phyloP scores from a whole-genome alignment of 306 rosid species.

The Quercus mongolica region DNA sequence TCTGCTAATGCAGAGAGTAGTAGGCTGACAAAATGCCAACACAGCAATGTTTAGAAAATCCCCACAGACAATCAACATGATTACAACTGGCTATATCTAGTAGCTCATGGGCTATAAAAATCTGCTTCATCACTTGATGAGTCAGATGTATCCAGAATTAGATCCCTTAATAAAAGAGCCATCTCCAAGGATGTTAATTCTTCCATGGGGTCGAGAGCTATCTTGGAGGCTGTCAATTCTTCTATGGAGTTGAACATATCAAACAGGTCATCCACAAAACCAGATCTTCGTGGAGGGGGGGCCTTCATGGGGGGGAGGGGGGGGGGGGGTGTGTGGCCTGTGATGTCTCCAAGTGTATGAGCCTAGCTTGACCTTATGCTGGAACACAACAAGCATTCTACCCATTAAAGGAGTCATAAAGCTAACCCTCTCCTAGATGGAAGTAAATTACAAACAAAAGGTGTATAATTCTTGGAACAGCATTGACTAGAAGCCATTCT shows the following conservation, averaged over 20 bases:
- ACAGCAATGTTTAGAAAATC: neutral
- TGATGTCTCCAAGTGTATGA: constrained; percentile 48
- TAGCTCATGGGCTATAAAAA: neutral
- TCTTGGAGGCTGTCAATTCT: constrained; percentile 13
- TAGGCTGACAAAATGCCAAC: constrained; percentile 19
- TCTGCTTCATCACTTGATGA: too few relatives aligned
- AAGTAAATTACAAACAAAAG: too few relatives aligned
- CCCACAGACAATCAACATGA: neutral
- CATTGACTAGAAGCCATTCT: too few relatives aligned
- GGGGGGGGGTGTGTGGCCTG: too few relatives aligned
- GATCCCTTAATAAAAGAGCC: too few relatives aligned
- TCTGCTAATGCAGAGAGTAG: neutral
- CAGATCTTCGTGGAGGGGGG: constrained; percentile 36
- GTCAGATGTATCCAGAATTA: too few relatives aligned
- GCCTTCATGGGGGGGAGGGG: constrained; percentile 37
- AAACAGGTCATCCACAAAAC: constrained; percentile 26
- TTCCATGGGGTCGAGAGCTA: too few relatives aligned
- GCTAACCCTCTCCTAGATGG: too few relatives aligned
- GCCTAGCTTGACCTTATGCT: constrained; percentile 54
- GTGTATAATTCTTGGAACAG: too few relatives aligned
- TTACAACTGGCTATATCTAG: constrained; percentile 8
- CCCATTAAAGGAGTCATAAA: constrained; percentile 51
- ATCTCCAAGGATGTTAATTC: too few relatives aligned
- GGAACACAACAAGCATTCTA: constrained; percentile 59
- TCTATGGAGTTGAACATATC: constrained; percentile 32